Conservation (phyloP, 805 yeast species). For the Myxozyma geophila region DNA sequence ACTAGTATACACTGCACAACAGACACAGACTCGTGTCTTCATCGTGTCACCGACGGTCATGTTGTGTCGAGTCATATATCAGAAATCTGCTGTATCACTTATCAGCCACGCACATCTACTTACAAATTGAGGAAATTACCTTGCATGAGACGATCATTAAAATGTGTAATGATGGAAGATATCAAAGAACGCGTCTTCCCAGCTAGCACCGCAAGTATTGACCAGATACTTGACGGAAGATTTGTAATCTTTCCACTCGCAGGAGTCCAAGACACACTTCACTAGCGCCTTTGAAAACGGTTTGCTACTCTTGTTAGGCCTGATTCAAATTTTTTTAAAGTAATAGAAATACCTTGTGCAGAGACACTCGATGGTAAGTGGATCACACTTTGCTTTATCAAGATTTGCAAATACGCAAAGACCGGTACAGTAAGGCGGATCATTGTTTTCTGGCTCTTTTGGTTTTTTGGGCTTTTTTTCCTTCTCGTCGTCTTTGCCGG, state of each 20-base stretch:
- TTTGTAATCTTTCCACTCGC: conserved; percentile 3
- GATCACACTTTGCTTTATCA: conserved; percentile 13
- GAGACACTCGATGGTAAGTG: conserved; percentile 14
- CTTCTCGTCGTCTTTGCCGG: background rate
- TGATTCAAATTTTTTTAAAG: too few species aligned
- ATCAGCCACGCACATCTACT: too few species aligned
- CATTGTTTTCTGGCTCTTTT: too few species aligned
- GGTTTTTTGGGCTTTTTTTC: too few species aligned
- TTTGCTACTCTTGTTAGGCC: too few species aligned
- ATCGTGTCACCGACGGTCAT: too few species aligned
- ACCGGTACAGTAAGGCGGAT: conserved; percentile 18
- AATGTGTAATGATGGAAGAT: conserved; percentile 10
- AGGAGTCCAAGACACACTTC: conserved; percentile 7
- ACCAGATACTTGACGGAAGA: conserved; percentile 2
- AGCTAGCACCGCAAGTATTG: background rate
- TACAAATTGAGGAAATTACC: too few species aligned
- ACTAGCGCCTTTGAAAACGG: conserved; percentile 9
- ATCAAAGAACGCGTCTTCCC: conserved; percentile 3
- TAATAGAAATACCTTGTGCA: conserved; percentile 17
- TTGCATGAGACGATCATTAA: too few species aligned
- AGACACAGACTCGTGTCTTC: too few species aligned
- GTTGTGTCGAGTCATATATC: too few species aligned
- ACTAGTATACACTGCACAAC: too few species aligned
- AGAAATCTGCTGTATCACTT: too few species aligned
- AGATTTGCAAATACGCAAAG: conserved; percentile 16